A percentile compares a stretch with the other conserved stretches of the same genome.
Evolutionary conservation across 345 rosid genomes (phyloP).

Genomic region (Excoecaria agallocha): DNA sequence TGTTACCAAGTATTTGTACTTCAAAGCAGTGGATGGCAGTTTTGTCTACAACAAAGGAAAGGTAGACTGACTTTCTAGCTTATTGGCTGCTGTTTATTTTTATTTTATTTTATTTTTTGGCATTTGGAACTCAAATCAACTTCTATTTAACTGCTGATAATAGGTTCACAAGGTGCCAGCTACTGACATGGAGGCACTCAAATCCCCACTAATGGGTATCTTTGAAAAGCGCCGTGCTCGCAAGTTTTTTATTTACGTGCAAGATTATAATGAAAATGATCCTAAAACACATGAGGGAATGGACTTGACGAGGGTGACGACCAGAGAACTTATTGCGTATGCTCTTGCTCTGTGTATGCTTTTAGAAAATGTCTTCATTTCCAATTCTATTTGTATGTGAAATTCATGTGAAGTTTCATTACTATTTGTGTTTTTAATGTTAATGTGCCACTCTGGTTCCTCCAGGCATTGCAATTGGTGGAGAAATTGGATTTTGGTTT

Average conservation of each 20-base stretch:
- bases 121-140: background rate
- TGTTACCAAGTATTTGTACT: slow-evolving; percentile 86
- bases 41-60: slow-evolving; percentile 86
- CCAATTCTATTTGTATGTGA: background rate
- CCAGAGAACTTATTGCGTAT: slow-evolving; percentile 85
- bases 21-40: slow-evolving; percentile 98
- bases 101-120: background rate
- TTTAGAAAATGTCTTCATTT: too few species aligned
- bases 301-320: slow-evolving; percentile 83
- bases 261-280: slow-evolving; percentile 72
- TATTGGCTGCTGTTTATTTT: background rate
- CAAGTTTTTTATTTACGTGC: slow-evolving; percentile 85
- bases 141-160: slow-evolving; percentile 1
- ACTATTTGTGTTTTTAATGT: background rate
- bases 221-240: slow-evolving; percentile 98
- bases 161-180: slow-evolving; percentile 98
- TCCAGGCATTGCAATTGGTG: background rate
- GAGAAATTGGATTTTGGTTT: background rate
- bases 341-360: slow-evolving; percentile 23
- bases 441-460: background rate
- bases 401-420: background rate
- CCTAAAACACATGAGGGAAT: slow-evolving; percentile 92
- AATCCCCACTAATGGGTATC: slow-evolving; percentile 95
- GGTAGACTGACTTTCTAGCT: slow-evolving; percentile 44
- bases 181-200: slow-evolving; percentile 90